phyloP scores from a whole-genome alignment of 306 rosid genomes.

The Corylus avellana region DNA sequence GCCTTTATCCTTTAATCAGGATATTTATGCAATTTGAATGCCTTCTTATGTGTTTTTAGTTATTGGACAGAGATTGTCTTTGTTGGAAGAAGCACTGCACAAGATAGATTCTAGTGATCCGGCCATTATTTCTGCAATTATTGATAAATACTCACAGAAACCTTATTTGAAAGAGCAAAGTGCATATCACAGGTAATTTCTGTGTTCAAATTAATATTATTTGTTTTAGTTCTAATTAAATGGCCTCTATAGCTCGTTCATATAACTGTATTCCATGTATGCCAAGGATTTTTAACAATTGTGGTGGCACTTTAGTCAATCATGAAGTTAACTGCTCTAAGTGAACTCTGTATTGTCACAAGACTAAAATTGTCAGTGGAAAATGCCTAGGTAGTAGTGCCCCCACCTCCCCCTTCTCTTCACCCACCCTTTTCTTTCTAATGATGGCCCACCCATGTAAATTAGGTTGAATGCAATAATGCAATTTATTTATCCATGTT shows the following conservation, averaged over 20 bases:
- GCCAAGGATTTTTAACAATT: background rate
- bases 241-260: background rate
- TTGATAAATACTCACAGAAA: constrained; percentile 56
- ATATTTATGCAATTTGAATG: constrained; percentile 10
- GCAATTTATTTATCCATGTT: background rate
- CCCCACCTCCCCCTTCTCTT: too few species aligned
- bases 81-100: constrained; percentile 72
- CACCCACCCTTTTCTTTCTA: too few species aligned
- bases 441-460: too few species aligned
- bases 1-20: background rate
- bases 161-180: constrained; percentile 61
- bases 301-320: background rate
- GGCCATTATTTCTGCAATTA: constrained; percentile 50
- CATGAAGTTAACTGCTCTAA: too few species aligned
- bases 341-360: too few species aligned
- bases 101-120: constrained; percentile 58
- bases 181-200: constrained; percentile 58
- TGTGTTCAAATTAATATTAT: background rate
- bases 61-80: constrained; percentile 54
- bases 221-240: background rate
- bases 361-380: too few species aligned
- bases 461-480: too few species aligned
- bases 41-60: constrained; percentile 23
- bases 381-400: too few species aligned
- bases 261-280: background rate